Evolutionary conservation across 1,284 basidiomycete species (phyloP).

Genomic region (Cryptococcus neoformans): DNA sequence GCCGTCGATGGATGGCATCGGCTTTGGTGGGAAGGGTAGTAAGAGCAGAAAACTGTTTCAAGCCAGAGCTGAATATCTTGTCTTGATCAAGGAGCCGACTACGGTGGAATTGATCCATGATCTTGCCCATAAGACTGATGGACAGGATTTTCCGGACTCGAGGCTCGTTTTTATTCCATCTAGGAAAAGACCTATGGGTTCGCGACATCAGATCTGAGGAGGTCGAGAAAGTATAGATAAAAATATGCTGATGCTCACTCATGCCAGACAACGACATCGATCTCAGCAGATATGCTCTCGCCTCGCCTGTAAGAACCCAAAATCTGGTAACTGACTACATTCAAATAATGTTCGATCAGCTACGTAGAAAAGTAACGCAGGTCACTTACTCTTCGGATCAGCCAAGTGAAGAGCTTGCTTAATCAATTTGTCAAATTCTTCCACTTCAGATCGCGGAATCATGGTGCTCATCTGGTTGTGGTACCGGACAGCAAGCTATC

Average conservation of each 20-base stretch:
- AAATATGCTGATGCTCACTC: conserved; percentile 14
- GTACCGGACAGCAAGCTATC: conserved; percentile 29
- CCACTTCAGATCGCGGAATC: conserved; percentile 29
- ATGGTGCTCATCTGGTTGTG: conserved; percentile 32
- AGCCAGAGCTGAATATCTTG: conserved; percentile 19
- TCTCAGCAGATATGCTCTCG: conserved; percentile 27
- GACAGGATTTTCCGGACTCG: conserved; percentile 2
- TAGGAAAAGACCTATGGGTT: conserved; percentile 7
- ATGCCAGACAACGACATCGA: conserved; percentile 38
- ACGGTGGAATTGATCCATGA: conserved; percentile 16
- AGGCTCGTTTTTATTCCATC: conserved; percentile 11
- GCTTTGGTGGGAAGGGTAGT: conserved; percentile 18
- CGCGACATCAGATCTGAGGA: background rate
- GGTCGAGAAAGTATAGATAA: background rate
- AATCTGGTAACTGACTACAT: conserved; percentile 30
- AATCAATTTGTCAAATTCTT: conserved; percentile 19
- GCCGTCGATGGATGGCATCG: conserved; percentile 23
- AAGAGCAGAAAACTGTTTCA: conserved; percentile 30
- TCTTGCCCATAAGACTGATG: conserved; percentile 22
- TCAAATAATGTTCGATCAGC: background rate
- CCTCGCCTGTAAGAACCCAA: conserved; percentile 38
- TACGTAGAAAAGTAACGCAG: background rate
- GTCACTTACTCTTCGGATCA: conserved; percentile 19
- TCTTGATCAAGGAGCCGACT: conserved; percentile 19
- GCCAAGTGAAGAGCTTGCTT: conserved; percentile 18